Evolutionary conservation across 2,329 filamentous ascomycete genomes (phyloP).

Genomic region (Neofusicoccum ribis): DNA sequence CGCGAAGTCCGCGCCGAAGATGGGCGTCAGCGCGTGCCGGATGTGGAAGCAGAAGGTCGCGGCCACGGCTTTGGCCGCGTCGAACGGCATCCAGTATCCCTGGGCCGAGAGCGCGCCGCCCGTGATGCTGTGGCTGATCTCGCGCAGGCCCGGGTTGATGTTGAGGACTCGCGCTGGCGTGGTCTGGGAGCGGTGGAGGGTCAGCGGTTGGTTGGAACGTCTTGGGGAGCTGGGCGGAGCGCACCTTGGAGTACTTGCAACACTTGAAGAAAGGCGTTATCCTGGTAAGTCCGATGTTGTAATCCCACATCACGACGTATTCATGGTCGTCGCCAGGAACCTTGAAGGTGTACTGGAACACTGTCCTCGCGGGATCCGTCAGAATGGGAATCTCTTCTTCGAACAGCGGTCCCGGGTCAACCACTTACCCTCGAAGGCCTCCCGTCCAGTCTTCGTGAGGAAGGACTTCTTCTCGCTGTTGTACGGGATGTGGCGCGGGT

Average conservation of each 20-base stretch:
- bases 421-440: constrained; percentile 78
- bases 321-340: constrained; percentile 65
- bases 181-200: constrained; percentile 59
- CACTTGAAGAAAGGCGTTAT: constrained; percentile 96
- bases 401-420: no score
- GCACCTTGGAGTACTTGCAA: constrained; percentile 81
- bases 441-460: constrained; percentile 78
- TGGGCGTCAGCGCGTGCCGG: constrained; percentile 79
- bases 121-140: constrained; percentile 93
- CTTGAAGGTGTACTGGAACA: constrained; percentile 81
- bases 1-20: constrained; percentile 85
- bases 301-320: constrained; percentile 93
- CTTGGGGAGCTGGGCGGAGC: constrained; percentile 24
- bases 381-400: no score
- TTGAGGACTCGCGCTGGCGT: constrained; percentile 75
- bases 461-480: constrained; percentile 93
- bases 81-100: constrained; percentile 96
- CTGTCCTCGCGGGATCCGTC: constrained; percentile 43
- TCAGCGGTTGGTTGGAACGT: neutral
- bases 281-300: constrained; percentile 88
- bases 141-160: constrained; percentile 74
- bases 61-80: constrained; percentile 82
- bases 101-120: constrained; percentile 88
- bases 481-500: constrained; percentile 75
- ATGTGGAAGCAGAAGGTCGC: constrained; percentile 87